These are phyloP conservation scores for Paraleonurus japonicus DNA, from an alignment of 257 asterid genomes.

Conservation along the genomic window DNA sequence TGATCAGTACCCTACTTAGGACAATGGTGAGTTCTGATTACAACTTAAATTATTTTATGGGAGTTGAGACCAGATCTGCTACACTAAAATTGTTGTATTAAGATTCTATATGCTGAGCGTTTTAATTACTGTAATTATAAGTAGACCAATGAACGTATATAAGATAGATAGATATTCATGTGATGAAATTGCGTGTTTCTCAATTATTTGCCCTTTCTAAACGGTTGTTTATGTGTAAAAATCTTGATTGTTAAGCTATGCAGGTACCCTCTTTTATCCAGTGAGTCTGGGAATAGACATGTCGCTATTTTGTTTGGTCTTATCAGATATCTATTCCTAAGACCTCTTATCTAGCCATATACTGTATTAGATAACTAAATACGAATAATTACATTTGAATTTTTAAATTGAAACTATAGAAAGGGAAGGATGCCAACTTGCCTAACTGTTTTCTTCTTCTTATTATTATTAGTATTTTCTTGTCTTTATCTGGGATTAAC, in stretches of 20 bases:
- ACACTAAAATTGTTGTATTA: not conserved
- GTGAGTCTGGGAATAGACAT: not conserved
- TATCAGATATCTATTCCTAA: not conserved
- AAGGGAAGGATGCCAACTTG: too few relatives aligned
- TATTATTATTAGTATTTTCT: too few relatives aligned
- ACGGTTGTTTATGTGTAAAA: not conserved
- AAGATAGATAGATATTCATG: slow-evolving; percentile 19
- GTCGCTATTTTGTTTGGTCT: not conserved
- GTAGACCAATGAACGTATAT: slow-evolving; percentile 17
- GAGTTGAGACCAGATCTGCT: not conserved
- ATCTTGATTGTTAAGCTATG: not conserved
- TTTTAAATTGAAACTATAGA: too few relatives aligned
- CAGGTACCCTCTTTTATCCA: not conserved
- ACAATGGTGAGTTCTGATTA: not conserved
- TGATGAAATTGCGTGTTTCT: slow-evolving; percentile 4
- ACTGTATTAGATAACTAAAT: too few relatives aligned
- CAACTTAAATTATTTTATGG: not conserved
- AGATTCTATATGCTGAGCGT: not conserved
- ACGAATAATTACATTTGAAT: too few relatives aligned
- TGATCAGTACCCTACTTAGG: not conserved
- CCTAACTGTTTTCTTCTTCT: too few relatives aligned
- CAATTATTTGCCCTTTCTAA: not conserved
- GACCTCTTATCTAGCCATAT: too few relatives aligned
- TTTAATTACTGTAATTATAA: slow-evolving; percentile 5
- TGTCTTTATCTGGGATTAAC: not conserved